Evolutionary conservation across 495 filamentous ascomycete genomes (phyloP).

Genomic region (Penicillium salamii): DNA sequence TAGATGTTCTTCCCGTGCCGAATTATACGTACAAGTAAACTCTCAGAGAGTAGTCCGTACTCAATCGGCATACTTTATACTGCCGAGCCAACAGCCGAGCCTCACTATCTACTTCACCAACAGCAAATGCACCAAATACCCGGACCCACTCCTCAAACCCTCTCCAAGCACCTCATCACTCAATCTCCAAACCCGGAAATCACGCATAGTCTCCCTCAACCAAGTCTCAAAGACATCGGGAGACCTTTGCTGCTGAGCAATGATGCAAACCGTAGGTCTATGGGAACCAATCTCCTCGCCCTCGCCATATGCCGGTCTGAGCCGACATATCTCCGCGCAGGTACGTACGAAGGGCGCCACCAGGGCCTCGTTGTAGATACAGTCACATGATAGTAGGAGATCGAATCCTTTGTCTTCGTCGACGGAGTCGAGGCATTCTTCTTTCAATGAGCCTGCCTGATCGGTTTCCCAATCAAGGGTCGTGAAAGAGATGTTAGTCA

Average conservation of each 20-base stretch:
- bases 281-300: conserved; percentile 4
- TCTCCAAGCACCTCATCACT: conserved; percentile 56
- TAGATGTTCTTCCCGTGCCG: too few relatives aligned
- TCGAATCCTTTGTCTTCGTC: conserved; percentile 44
- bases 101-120: conserved; percentile 21
- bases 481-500: conserved; percentile 39
- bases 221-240: conserved; percentile 82
- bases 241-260: conserved; percentile 83
- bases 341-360: conserved; percentile 79
- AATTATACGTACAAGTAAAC: too few relatives aligned
- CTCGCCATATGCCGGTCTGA: conserved; percentile 39
- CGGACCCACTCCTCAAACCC: conserved; percentile 52
- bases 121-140: conserved; percentile 45
- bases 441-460: conserved; percentile 29
- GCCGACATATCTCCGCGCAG: conserved; percentile 71
- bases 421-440: conserved; percentile 22
- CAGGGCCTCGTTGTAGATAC: conserved; percentile 85
- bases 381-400: conserved; percentile 77
- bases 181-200: conserved; percentile 77
- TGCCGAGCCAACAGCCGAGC: too few relatives aligned
- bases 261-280: conserved; percentile 61
- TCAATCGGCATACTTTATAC: too few relatives aligned
- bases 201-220: conserved; percentile 60
- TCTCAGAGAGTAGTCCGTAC: too few relatives aligned
- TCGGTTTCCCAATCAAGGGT: conserved; percentile 47